Evolutionary conservation across 768 basidiomycete species (phyloP).

Genomic region (Sarcomyxa edulis): DNA sequence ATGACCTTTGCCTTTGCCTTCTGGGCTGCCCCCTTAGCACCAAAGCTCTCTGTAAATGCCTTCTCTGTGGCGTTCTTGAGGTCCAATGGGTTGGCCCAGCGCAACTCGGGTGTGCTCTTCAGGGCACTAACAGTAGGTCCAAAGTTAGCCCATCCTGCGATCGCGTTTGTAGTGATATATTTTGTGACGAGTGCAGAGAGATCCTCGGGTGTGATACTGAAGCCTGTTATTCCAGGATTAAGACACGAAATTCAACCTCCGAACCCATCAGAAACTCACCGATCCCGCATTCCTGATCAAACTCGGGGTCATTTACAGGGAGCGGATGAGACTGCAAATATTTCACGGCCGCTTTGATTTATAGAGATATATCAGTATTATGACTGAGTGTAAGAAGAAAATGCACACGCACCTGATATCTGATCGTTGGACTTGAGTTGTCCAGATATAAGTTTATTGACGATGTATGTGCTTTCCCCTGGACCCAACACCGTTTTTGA

Average conservation of each 20-base stretch:
- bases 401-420: constrained; percentile 62
- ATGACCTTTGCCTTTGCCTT: constrained; percentile 61
- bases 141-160: constrained; percentile 72
- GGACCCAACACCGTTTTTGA: constrained; percentile 50
- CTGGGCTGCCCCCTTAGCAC: constrained; percentile 59
- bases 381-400: too few relatives aligned
- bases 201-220: constrained; percentile 67
- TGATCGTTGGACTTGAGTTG: constrained; percentile 81
- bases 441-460: constrained; percentile 65
- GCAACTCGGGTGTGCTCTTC: constrained; percentile 55
- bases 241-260: too few relatives aligned
- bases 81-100: constrained; percentile 83
- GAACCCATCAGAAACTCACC: constrained; percentile 48
- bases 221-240: constrained; percentile 43
- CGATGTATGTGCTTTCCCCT: constrained; percentile 54
- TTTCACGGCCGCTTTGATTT: constrained; percentile 60
- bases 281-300: constrained; percentile 80
- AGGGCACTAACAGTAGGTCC: constrained; percentile 61
- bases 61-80: constrained; percentile 78
- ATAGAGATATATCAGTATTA: too few relatives aligned
- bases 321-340: constrained; percentile 57
- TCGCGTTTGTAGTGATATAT: constrained; percentile 50
- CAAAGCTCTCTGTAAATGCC: constrained; percentile 63
- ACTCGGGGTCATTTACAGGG: constrained; percentile 64
- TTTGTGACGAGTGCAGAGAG: constrained; percentile 49